Evolutionary conservation across 176 grass and related monocot species (phyloP).

Genomic region (bread wheat (Triticum aestivum)): DNA sequence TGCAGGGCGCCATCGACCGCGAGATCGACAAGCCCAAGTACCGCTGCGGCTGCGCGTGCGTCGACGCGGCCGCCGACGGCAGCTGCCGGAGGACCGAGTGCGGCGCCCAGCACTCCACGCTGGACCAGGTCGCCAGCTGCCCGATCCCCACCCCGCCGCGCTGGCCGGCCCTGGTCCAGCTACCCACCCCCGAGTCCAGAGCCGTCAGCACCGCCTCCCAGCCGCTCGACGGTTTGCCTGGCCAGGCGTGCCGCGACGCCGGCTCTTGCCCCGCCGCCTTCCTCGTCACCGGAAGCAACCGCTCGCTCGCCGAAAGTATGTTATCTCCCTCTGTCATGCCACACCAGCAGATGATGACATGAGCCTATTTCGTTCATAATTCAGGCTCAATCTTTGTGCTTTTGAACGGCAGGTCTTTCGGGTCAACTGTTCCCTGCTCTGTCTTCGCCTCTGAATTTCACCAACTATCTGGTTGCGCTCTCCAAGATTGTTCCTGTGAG

Average conservation of each 20-base stretch:
- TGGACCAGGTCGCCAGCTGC: conserved; percentile 71
- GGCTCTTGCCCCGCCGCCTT: conserved; percentile 58
- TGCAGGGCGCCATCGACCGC: conserved; percentile 58
- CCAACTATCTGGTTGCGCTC: conserved; percentile 52
- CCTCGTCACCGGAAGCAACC: conserved; percentile 72
- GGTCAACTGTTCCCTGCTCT: conserved; percentile 51
- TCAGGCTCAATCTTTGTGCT: neutral
- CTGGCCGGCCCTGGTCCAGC: conserved; percentile 77
- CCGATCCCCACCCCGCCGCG: conserved; percentile 49
- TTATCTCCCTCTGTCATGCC: neutral
- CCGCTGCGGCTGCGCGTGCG: conserved; percentile 66
- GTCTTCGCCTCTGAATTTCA: conserved; percentile 47
- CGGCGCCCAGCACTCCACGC: conserved; percentile 69
- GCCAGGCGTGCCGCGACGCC: conserved; percentile 41
- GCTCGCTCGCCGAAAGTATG: conserved; percentile 65
- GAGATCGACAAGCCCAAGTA: conserved; percentile 76
- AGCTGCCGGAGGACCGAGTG: conserved; percentile 63
- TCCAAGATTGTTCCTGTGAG: conserved; percentile 64
- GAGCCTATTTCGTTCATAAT: neutral
- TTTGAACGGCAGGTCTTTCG: conserved; percentile 45
- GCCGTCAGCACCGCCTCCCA: conserved; percentile 19
- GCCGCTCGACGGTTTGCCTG: conserved; percentile 45
- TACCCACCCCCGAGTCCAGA: conserved; percentile 52
- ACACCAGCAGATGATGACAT: neutral
- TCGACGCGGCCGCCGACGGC: conserved; percentile 33